Evolutionary conservation across 768 basidiomycete genomes (phyloP).

Genomic region (Boletus bicolor): DNA sequence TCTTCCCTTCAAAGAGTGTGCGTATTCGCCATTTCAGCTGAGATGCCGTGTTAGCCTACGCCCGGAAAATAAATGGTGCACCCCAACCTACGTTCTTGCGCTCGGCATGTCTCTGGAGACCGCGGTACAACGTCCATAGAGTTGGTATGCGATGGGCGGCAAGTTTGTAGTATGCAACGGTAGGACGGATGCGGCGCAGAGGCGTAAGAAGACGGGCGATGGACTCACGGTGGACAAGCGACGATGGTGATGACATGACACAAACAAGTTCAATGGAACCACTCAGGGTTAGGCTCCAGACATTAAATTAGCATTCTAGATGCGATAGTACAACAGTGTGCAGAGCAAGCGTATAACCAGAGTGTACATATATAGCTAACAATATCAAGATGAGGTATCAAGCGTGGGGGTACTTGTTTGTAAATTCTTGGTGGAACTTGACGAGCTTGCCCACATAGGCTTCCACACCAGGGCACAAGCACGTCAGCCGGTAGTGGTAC

Average conservation of each 20-base stretch:
- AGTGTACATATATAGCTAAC: neutral
- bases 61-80: neutral
- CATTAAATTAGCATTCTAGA: neutral
- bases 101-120: constrained; percentile 55
- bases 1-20: constrained; percentile 50
- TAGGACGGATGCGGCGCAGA: constrained; percentile 56
- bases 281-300: too few species aligned
- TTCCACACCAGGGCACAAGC: constrained; percentile 91
- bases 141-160: constrained; percentile 75
- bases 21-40: constrained; percentile 61
- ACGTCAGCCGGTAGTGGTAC: constrained; percentile 90
- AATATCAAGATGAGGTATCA: constrained; percentile 8
- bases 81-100: constrained; percentile 47
- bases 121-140: constrained; percentile 72
- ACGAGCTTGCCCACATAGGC: constrained; percentile 88
- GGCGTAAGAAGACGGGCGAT: constrained; percentile 53
- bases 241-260: constrained; percentile 23
- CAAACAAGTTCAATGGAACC: neutral
- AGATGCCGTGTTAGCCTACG: neutral
- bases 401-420: constrained; percentile 41
- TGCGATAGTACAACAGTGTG: constrained; percentile 1
- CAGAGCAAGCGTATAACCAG: neutral
- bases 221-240: constrained; percentile 48
- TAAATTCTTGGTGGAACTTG: constrained; percentile 62
- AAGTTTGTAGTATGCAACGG: constrained; percentile 65